Evolutionary conservation across 2,329 filamentous ascomycete genomes (phyloP).

Genomic region (Endothia cerciana): DNA sequence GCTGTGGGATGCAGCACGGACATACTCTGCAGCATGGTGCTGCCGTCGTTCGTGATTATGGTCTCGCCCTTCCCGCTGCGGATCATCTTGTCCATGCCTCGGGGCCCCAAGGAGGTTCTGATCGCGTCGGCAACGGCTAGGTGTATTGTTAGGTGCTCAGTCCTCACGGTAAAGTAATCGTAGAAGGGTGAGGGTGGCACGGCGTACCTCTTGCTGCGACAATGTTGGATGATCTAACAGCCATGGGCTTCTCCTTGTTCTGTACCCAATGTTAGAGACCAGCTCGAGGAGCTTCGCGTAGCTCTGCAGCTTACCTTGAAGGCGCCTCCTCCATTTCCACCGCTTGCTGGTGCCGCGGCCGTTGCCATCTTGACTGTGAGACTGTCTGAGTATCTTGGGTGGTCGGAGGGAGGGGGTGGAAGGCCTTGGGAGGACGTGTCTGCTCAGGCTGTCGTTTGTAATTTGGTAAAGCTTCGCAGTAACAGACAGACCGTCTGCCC

Average conservation of each 20-base stretch:
- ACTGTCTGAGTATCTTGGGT: slow-evolving; percentile 17
- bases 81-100: slow-evolving; percentile 99
- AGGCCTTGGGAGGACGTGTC: slow-evolving; percentile 11
- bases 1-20: slow-evolving; percentile 99
- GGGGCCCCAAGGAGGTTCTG: slow-evolving; percentile 90
- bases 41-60: slow-evolving; percentile 99
- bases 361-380: slow-evolving; percentile 44
- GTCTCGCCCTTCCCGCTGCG: slow-evolving; percentile 95
- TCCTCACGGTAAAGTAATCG: slow-evolving; percentile 17
- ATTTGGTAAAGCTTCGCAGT: slow-evolving; percentile 12
- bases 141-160: slow-evolving; percentile 19
- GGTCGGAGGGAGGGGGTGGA: slow-evolving; percentile 24
- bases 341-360: slow-evolving; percentile 48
- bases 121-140: slow-evolving; percentile 96
- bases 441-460: slow-evolving; percentile 18
- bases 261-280: slow-evolving; percentile 45
- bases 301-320: slow-evolving; percentile 54
- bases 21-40: slow-evolving; percentile 99
- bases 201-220: slow-evolving; percentile 89
- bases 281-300: slow-evolving; percentile 22
- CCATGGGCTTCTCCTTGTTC: slow-evolving; percentile 98
- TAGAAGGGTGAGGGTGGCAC: slow-evolving; percentile 8
- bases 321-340: slow-evolving; percentile 51
- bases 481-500: slow-evolving; percentile 13
- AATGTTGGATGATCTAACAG: slow-evolving; percentile 95